Evolutionary conservation across 768 basidiomycete genomes (phyloP).

Genomic region (Agrocybe praecox): DNA sequence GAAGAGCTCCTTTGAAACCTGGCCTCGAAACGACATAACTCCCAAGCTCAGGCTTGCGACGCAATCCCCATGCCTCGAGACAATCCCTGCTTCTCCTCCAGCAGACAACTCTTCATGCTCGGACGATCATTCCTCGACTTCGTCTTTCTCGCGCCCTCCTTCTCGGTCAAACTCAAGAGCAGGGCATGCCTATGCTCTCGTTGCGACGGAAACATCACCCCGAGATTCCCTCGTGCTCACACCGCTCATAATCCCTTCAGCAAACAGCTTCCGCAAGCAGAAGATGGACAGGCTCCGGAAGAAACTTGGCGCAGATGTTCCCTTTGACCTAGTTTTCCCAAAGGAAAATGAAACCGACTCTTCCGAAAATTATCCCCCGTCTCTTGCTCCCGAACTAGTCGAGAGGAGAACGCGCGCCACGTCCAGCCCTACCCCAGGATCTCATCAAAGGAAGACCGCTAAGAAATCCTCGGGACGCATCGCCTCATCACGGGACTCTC

Average conservation of each 20-base stretch:
- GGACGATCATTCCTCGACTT: conserved; percentile 1
- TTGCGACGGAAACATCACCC: conserved; percentile 11
- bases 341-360: conserved; percentile 9
- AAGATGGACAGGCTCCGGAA: conserved; percentile 69
- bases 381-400: background rate
- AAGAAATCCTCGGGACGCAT: conserved; percentile 14
- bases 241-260: conserved; percentile 42
- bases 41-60: conserved; percentile 22
- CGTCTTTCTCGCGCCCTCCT: background rate
- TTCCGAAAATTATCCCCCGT: conserved; percentile 7
- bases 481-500: conserved; percentile 22
- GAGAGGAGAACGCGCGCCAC: background rate
- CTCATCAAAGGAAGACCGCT: conserved; percentile 7
- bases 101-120: conserved; percentile 6
- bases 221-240: conserved; percentile 31
- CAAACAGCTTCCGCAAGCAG: conserved; percentile 42
- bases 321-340: conserved; percentile 64
- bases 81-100: conserved; percentile 30
- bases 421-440: conserved; percentile 14
- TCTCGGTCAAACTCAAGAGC: background rate
- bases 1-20: conserved; percentile 8
- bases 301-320: conserved; percentile 65
- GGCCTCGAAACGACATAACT: conserved; percentile 13
- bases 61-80: conserved; percentile 22
- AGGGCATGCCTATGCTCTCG: background rate